A percentile compares a stretch with the other conserved stretches of the same genome.
Evolutionary conservation across 495 filamentous ascomycete species (phyloP).

Genomic region (Penicillium steckii): DNA sequence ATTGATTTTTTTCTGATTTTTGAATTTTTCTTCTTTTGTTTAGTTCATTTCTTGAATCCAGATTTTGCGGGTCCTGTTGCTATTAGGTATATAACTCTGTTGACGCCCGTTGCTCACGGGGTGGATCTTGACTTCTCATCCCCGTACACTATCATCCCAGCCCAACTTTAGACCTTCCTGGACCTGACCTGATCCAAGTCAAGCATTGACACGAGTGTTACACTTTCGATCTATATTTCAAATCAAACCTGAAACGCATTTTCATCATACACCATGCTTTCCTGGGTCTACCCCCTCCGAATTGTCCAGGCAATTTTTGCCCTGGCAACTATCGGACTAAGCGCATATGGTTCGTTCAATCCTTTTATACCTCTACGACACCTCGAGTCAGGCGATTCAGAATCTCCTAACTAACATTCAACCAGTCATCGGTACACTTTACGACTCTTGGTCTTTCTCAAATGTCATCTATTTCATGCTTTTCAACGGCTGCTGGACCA

Average conservation of each 20-base stretch:
- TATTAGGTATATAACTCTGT: slow-evolving; percentile 10
- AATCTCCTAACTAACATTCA: slow-evolving; percentile 1
- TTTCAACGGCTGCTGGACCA: slow-evolving; percentile 65
- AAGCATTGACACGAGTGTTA: neutral
- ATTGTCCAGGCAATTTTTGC: slow-evolving; percentile 57
- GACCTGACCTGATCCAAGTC: neutral
- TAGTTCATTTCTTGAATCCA: neutral
- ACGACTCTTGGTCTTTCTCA: slow-evolving; percentile 29
- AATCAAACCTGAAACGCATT: neutral
- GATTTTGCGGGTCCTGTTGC: neutral
- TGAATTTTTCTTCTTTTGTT: neutral
- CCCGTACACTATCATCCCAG: neutral
- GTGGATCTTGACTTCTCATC: slow-evolving; percentile 13
- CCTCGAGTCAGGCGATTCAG: neutral
- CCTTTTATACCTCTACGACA: neutral
- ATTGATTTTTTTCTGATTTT: slow-evolving; percentile 1
- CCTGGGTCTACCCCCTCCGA: slow-evolving; percentile 51
- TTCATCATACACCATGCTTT: slow-evolving; percentile 16
- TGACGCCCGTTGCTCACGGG: slow-evolving; percentile 7
- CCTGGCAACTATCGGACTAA: slow-evolving; percentile 63
- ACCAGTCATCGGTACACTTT: slow-evolving; percentile 26
- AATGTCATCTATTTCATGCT: slow-evolving; percentile 60
- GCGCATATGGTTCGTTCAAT: slow-evolving; percentile 55
- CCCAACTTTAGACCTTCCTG: neutral
- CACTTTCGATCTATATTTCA: neutral